Evolutionary conservation across 2,329 filamentous ascomycete species (phyloP), one percentile per base, ranked within the genome.

Genomic region (Pestalotiopsis sp.): DNA sequence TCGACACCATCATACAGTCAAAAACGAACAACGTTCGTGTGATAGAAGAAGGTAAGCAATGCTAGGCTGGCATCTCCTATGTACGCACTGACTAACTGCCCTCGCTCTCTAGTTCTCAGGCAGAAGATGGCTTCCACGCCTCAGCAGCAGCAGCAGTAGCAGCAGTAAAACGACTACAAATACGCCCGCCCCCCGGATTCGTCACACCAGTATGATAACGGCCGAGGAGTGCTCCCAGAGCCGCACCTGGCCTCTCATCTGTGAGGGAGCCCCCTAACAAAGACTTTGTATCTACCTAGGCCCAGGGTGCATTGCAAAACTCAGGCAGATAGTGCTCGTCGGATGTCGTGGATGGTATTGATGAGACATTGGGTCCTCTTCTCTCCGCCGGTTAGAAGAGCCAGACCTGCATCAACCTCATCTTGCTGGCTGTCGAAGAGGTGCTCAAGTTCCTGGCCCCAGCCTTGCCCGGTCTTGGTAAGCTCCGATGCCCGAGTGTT

Each of bases 1-100:
- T 90, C 0, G 87, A 90, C 74, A 76, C 78, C 13, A 88, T 90
- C 64, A 83, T 90, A 3, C 85, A 89, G 74, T 82, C 82, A 69
- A 99, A 99, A 85, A 93, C 92, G 67, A 90, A 91, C 73, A 98
- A 96, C 78, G 82, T 97, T 71, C 89, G 93, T 68, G 86, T 96
- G 49, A 91, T 98, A 25, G 96, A 99, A 83, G 95, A 98, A 83
- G 93, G 93, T 91, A 83, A 68, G 77, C 74, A 57, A 13, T 25
- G 23, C 14, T 23, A 17, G 31, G 38, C 27, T 17, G 14, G n/a
- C 49, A 25, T 25, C n/a, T 65, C 36, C 11, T 25, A n/a, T 58
- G 56, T 11, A 31, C 20, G 5, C 17, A 20, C 13, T 72, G 71
- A 66, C 75, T 39, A 56, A 66, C 14, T 62, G 66, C 23, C 7